Base-by-base conservation (phyloP, 495 filamentous ascomycete genomes). In the Arthonia radiata region DNA sequence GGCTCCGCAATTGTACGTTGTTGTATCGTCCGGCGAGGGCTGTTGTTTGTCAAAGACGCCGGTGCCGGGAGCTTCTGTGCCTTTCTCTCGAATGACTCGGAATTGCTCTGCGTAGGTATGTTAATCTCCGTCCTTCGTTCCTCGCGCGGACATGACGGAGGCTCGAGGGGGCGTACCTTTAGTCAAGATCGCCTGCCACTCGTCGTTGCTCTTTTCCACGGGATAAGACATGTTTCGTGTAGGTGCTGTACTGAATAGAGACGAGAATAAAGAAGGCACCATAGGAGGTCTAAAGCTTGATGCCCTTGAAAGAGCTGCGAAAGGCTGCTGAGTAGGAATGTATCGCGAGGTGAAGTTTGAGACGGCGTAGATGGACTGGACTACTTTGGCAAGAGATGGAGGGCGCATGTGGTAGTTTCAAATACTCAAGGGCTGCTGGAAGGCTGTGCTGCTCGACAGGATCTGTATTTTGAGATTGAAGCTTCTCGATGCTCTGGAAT, bases 21-120 rank as follows among this genome's bases (percentile, higher is more conserved):
- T 86, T 6, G 19, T 11, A 7, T 6, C 6, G 11, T 6, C 6
- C 13, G 53, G 33, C 1, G 50, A 37, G n/a, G 76, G 64, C 44
- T 64, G 58, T 52, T 92, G 82, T 41, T 80, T 71, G 50, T 94
- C 69, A 50, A 78, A 93, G 47, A 73, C 62, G 32, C 83, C 82
- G 4, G 69, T 67, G 36, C 57, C 65, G 15, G 81, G 57, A 2
- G 62, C 54, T 46, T 97, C 86, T 26, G 86, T 97, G 35, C 81
- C 83, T 46, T 92, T 77, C 46, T 83, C 47, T 39, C 86, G 70
- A 32, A 97, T 65, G 41, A 93, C 57, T 32, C 77, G 71, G 60
- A 93, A 97, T 64, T 94, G 82, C 32, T 90, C 86, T 86, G 36
- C 25, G 27, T 37, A 38, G 35, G 13, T 26, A 11, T 34, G 6